Base-by-base conservation (phyloP, 1,284 basidiomycete species). In the Tremellales sp. region DNA sequence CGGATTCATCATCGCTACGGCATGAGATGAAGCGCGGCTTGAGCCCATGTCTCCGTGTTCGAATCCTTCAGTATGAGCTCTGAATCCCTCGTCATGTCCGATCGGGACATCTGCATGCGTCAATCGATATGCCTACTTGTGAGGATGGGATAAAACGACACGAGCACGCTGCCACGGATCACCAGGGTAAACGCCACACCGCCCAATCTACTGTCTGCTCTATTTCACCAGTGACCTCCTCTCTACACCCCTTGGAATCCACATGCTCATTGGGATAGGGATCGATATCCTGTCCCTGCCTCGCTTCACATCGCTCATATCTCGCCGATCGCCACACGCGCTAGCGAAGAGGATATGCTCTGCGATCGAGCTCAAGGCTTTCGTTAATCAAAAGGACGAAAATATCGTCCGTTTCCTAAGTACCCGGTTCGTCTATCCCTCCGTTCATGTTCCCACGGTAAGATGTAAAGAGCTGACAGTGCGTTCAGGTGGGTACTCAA, bases 401-500 rank as follows among this genome's bases (percentile, higher is more conserved):
- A 25, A 39, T 13, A 21, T 39, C 21, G 5, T 46, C 10, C 43
- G 36, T 37, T 51, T 24, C 27, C 51, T 58, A 15, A 51, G 47
- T 43, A 35, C 55, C n/a, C 50, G 56, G 56, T 53, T 41, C 12
- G 56, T 45, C 40, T 25, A 29, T 13, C 25, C 41, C 37, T 23
- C 0, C 35, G 46, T 0, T n/a, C n/a, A n/a, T n/a, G n/a, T n/a
- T n/a, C n/a, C n/a, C n/a, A n/a, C n/a, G n/a, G n/a, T n/a, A n/a
- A n/a, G n/a, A n/a, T n/a, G n/a, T n/a, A n/a, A n/a, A n/a, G n/a
- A n/a, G n/a, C n/a, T n/a, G 19, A 5, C 15, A 15, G 15, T 7
- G 13, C 19, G 39, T 40, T 5, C 52, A 90, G 87, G 27, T 91
- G 87, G 87, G 80, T 84, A 40, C 78, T 86, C 29, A 96, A 96